These are phyloP conservation scores for Aspergillus puulaauensis DNA, from an alignment of 2,329 filamentous ascomycete genomes.

Conservation along the genomic window DNA sequence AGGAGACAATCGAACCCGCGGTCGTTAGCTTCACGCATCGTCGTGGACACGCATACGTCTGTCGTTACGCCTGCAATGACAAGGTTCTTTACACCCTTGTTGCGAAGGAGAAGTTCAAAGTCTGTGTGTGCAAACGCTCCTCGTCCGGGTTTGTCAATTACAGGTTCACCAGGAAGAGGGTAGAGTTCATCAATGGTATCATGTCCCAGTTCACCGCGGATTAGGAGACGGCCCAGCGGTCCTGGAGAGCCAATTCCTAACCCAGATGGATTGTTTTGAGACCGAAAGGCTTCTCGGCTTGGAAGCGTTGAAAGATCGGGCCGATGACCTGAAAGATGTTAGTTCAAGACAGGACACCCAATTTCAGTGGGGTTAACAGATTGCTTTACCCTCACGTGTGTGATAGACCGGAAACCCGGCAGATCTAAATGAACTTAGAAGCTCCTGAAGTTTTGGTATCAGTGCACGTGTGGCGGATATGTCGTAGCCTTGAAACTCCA, in stretches of 20 bases:
- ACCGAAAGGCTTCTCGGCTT: slow-evolving; percentile 54
- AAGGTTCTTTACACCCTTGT: slow-evolving; percentile 53
- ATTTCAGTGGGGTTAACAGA: not conserved
- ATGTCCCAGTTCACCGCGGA: slow-evolving; percentile 59
- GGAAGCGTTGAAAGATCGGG: slow-evolving; percentile 58
- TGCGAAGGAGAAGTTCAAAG: slow-evolving; percentile 52
- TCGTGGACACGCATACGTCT: slow-evolving; percentile 56
- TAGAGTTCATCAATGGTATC: slow-evolving; percentile 57
- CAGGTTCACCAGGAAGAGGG: slow-evolving; percentile 48
- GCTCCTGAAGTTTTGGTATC: slow-evolving; percentile 41
- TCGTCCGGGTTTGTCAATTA: slow-evolving; percentile 57
- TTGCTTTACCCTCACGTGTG: slow-evolving; percentile 45
- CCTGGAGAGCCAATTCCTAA: slow-evolving; percentile 55
- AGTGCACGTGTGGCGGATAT: slow-evolving; percentile 40
- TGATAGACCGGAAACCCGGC: slow-evolving; percentile 45
- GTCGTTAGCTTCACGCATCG: slow-evolving; percentile 57
- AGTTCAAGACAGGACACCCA: slow-evolving; percentile 4
- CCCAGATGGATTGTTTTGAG: slow-evolving; percentile 51
- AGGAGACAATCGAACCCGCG: slow-evolving; percentile 55
- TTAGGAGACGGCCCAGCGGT: slow-evolving; percentile 57
- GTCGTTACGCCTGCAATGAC: slow-evolving; percentile 56
- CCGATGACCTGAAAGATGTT: slow-evolving; percentile 41
- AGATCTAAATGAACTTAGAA: slow-evolving; percentile 40
- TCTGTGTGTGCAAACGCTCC: slow-evolving; percentile 57
- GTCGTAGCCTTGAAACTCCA: slow-evolving; percentile 47